These are phyloP conservation scores for Pterocarpus macrocarpus DNA, from an alignment of 306 rosid species.

Conservation along the genomic window DNA sequence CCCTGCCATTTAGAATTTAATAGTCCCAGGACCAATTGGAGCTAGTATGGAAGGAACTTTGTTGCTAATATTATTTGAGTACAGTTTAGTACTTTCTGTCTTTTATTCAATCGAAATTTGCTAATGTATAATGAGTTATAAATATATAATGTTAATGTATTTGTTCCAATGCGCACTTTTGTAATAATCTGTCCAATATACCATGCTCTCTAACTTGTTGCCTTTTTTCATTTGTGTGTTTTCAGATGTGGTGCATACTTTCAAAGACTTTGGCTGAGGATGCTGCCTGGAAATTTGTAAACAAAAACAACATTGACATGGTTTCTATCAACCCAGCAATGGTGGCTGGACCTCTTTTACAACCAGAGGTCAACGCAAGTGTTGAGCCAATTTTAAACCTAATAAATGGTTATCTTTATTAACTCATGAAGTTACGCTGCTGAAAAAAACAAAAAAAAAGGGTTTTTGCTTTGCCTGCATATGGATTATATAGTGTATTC, in stretches of 20 bases:
- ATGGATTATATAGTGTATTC: too few species aligned
- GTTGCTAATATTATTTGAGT: background rate
- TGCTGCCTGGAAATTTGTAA: constrained; percentile 72
- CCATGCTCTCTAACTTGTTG: too few species aligned
- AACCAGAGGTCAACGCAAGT: constrained; percentile 67
- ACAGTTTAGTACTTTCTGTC: background rate
- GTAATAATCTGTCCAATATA: too few species aligned
- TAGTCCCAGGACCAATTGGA: too few species aligned
- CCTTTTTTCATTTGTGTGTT: background rate
- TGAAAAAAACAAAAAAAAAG: too few species aligned
- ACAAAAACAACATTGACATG: constrained; percentile 73
- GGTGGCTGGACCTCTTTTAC: constrained; percentile 76
- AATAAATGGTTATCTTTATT: constrained; percentile 58
- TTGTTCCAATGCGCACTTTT: background rate
- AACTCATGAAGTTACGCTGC: background rate
- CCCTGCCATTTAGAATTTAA: too few species aligned
- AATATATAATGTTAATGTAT: background rate
- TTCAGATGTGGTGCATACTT: constrained; percentile 67
- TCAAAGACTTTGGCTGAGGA: constrained; percentile 84
- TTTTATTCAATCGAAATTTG: background rate
- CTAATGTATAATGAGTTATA: background rate
- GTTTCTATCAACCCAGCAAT: constrained; percentile 68
- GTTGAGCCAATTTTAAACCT: constrained; percentile 55
- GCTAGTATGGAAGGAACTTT: too few species aligned
- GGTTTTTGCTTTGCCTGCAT: too few species aligned